Conservation (phyloP, 2,329 filamentous ascomycete genomes). For the Colletotrichum sp. region DNA sequence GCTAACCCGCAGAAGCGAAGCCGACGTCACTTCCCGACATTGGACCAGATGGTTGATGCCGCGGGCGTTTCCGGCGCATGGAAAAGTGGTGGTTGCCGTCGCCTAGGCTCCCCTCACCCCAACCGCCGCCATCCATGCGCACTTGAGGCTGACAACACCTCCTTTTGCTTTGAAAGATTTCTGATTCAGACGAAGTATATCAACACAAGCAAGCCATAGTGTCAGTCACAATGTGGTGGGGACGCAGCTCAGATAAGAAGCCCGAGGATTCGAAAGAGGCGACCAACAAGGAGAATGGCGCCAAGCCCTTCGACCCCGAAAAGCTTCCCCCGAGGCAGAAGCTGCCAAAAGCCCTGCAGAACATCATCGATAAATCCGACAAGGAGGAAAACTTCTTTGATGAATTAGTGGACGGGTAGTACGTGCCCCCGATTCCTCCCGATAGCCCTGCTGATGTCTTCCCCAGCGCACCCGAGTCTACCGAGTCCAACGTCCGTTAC, state of each 20-base stretch:
- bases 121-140: conserved; percentile 1
- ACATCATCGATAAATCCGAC: conserved; percentile 61
- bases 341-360: conserved; percentile 60
- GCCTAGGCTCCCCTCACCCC: not conserved
- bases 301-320: conserved; percentile 42
- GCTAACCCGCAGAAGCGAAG: not conserved
- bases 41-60: conserved; percentile 2
- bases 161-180: not conserved
- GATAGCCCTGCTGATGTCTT: conserved; percentile 21
- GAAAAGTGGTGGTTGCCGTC: not conserved
- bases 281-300: conserved; percentile 24
- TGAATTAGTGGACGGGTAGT: conserved; percentile 80
- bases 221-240: conserved; percentile 34
- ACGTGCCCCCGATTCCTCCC: conserved; percentile 40
- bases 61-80: conserved; percentile 18
- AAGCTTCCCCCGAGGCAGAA: conserved; percentile 54
- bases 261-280: conserved; percentile 28
- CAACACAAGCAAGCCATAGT: not conserved
- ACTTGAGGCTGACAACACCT: conserved; percentile 2
- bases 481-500: conserved; percentile 85
- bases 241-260: conserved; percentile 38
- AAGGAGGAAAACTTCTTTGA: conserved; percentile 77
- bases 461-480: conserved; percentile 73
- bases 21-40: conserved; percentile 13
- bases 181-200: conserved; percentile 15